These are phyloP conservation scores for Cinnamomum micranthum DNA, from an alignment of 164 flowering plant species.

Conservation along the genomic window DNA sequence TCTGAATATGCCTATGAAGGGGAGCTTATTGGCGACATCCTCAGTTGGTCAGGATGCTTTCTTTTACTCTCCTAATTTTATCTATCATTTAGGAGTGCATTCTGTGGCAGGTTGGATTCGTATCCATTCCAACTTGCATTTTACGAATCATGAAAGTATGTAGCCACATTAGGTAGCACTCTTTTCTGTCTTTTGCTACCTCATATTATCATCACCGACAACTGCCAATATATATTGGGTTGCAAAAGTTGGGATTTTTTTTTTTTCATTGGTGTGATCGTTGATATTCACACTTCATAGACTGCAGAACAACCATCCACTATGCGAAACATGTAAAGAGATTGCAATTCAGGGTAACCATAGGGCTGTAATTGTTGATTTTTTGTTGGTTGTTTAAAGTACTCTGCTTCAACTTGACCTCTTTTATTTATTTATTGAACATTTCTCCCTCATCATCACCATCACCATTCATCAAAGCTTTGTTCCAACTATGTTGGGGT, in stretches of 20 bases:
- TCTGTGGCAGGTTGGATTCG: neutral
- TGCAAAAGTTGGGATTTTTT: neutral
- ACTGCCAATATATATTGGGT: neutral
- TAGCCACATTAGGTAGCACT: neutral
- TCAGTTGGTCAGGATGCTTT: conserved; percentile 22
- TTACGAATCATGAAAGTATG: neutral
- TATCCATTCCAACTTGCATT: neutral
- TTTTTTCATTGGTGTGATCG: neutral
- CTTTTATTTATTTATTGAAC: too few species aligned
- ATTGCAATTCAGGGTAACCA: too few species aligned
- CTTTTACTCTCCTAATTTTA: conserved; percentile 3
- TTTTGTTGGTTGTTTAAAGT: too few species aligned
- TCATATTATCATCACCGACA: neutral
- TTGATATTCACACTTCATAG: neutral
- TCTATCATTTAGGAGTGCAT: neutral
- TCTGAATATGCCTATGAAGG: conserved; percentile 45
- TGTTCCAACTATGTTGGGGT: too few species aligned
- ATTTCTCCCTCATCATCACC: neutral
- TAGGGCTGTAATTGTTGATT: too few species aligned
- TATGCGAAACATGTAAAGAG: too few species aligned
- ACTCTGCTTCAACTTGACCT: too few species aligned
- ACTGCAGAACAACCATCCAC: too few species aligned
- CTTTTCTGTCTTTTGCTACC: neutral
- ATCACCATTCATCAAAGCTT: neutral
- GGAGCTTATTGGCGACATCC: conserved; percentile 28